phyloP scores from a whole-genome alignment of 306 rosid genomes.

The Casuarina equisetifolia region DNA sequence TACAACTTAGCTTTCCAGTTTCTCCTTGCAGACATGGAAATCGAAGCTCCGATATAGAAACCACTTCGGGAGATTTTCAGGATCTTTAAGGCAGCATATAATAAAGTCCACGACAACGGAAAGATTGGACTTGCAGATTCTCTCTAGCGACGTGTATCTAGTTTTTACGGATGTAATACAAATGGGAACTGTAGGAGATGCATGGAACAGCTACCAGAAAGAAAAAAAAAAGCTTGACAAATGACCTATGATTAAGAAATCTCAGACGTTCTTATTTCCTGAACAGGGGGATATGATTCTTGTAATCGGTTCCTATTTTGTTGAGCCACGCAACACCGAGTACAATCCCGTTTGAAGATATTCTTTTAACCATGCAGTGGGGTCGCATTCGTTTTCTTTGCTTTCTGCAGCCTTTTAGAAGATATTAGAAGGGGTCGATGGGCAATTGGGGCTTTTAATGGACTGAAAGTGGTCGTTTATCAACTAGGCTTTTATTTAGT shows the following conservation, averaged over 20 bases:
- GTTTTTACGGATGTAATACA: slow-evolving; percentile 4
- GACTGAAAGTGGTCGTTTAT: slow-evolving; percentile 33
- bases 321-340: too few species aligned
- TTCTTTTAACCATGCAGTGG: slow-evolving; percentile 25
- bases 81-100: neutral
- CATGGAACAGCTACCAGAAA: slow-evolving; percentile 18
- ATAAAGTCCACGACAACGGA: neutral
- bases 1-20: too few species aligned
- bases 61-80: neutral
- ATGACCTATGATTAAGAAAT: neutral
- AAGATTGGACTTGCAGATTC: neutral
- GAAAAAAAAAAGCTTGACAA: slow-evolving; percentile 8
- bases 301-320: neutral
- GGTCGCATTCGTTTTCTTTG: slow-evolving; percentile 37
- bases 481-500: slow-evolving; percentile 34
- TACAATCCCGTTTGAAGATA: too few species aligned
- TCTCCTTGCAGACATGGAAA: neutral
- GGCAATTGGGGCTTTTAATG: slow-evolving; percentile 32
- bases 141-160: neutral
- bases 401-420: slow-evolving; percentile 32
- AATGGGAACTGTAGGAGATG: slow-evolving; percentile 11
- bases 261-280: neutral
- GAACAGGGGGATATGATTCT: slow-evolving; percentile 33
- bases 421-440: slow-evolving; percentile 19
- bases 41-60: neutral